Percentiles rank a stretch among this genome's conserved stretches.
Conservation (phyloP, 257 asterid species). For the Solanum lycopersicoides region DNA sequence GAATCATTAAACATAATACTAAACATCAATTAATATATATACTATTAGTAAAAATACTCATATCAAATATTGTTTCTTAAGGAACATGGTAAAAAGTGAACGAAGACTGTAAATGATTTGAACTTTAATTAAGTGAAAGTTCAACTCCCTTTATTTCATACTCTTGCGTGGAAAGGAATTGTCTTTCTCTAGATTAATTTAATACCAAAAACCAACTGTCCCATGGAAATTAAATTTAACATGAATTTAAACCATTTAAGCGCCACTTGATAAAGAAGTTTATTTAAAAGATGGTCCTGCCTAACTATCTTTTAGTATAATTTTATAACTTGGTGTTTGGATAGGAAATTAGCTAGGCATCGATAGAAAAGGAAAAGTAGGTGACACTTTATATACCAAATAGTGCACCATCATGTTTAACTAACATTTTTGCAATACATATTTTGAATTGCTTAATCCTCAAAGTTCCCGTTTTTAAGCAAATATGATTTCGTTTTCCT, state of each 20-base stretch:
- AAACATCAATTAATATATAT: too few relatives aligned
- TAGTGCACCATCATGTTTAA: neutral
- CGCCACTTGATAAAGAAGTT: neutral
- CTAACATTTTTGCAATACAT: neutral
- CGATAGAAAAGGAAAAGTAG: neutral
- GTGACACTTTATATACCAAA: neutral
- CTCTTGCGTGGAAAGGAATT: neutral
- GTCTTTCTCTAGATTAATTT: neutral
- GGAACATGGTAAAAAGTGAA: neutral
- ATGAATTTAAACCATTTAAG: neutral
- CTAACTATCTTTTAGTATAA: neutral
- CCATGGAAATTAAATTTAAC: neutral
- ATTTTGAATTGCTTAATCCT: constrained; percentile 5
- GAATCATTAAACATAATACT: too few relatives aligned
- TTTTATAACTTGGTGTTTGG: neutral
- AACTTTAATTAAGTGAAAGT: neutral
- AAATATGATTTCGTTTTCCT: constrained; percentile 5
- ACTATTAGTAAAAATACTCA: too few relatives aligned
- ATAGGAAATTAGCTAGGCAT: neutral
- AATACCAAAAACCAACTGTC: neutral
- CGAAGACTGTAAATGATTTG: neutral
- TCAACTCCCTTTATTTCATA: neutral
- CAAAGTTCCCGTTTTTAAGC: constrained; percentile 5
- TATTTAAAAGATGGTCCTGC: neutral
- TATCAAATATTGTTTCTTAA: neutral